Evolutionary conservation across 768 basidiomycete genomes (phyloP).

Genomic region (Russula dissimulans): DNA sequence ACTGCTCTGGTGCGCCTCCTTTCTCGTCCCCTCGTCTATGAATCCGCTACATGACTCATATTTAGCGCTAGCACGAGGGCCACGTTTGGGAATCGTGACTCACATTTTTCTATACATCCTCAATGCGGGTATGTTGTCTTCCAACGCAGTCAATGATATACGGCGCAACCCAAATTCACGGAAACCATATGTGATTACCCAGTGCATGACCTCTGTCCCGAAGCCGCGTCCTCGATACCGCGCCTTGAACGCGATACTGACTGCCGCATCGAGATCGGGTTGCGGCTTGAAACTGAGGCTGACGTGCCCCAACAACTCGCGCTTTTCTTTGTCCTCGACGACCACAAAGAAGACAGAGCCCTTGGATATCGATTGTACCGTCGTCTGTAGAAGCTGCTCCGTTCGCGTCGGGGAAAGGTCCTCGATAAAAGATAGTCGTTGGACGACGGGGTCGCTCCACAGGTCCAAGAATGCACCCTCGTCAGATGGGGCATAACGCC

Average conservation of each 20-base stretch:
- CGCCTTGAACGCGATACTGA: constrained; percentile 26
- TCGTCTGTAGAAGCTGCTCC: constrained; percentile 7
- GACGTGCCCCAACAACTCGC: constrained; percentile 29
- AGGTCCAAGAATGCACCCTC: constrained; percentile 1
- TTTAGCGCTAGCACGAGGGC: constrained; percentile 1
- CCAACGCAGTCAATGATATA: constrained; percentile 33
- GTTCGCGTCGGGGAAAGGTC: constrained; percentile 4
- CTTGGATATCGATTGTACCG: constrained; percentile 1
- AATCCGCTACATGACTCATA: constrained; percentile 7
- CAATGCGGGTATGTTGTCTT: constrained; percentile 32
- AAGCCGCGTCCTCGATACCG: constrained; percentile 34
- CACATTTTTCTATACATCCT: constrained; percentile 36
- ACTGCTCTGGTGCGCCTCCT: neutral
- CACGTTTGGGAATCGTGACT: constrained; percentile 16
- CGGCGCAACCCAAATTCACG: constrained; percentile 33
- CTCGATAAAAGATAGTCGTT: constrained; percentile 9
- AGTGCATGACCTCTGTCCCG: constrained; percentile 33
- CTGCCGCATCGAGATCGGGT: constrained; percentile 26
- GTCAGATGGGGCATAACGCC: constrained; percentile 5
- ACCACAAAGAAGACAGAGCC: constrained; percentile 22
- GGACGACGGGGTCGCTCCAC: constrained; percentile 14
- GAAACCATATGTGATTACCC: constrained; percentile 35
- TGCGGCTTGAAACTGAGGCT: constrained; percentile 23
- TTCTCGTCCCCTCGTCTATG: constrained; percentile 8
- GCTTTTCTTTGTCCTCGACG: constrained; percentile 24